Evolutionary conservation across 73 alveolate species (phyloP).

Genomic region (Uronychia setigera): DNA sequence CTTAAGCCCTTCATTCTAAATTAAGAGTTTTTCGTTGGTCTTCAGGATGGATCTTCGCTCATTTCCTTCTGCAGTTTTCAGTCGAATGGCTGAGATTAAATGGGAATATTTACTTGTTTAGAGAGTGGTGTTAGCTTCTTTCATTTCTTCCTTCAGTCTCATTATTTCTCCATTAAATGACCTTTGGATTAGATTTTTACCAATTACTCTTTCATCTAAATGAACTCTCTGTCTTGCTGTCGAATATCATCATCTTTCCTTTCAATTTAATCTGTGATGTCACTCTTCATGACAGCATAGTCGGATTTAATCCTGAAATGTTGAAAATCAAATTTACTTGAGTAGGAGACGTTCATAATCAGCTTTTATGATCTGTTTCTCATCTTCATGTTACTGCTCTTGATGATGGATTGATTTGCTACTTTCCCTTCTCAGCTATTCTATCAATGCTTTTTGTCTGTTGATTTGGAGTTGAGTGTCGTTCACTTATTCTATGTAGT

Average conservation of each 20-base stretch:
- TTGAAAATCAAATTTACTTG: background rate
- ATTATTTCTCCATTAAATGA: slow-evolving; percentile 4
- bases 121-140: background rate
- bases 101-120: background rate
- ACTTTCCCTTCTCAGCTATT: background rate
- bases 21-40: background rate
- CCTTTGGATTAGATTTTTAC: background rate
- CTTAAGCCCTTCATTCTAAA: background rate
- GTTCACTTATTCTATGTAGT: background rate
- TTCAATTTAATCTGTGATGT: background rate
- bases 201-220: background rate
- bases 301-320: background rate
- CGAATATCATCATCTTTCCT: background rate
- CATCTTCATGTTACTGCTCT: background rate
- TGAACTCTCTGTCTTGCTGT: slow-evolving; percentile 9
- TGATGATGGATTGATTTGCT: background rate
- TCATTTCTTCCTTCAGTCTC: slow-evolving; percentile 10
- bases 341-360: background rate
- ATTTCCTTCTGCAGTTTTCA: background rate
- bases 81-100: background rate
- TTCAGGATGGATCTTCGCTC: background rate
- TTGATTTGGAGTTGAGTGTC: background rate
- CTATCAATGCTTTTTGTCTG: background rate
- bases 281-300: background rate
- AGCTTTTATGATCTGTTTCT: background rate